A percentile compares a stretch with the other conserved stretches of the same genome.
These are phyloP conservation scores for Colletotrichum gigasporum DNA, from an alignment of 2,329 filamentous ascomycete genomes.

Conservation along the genomic window DNA sequence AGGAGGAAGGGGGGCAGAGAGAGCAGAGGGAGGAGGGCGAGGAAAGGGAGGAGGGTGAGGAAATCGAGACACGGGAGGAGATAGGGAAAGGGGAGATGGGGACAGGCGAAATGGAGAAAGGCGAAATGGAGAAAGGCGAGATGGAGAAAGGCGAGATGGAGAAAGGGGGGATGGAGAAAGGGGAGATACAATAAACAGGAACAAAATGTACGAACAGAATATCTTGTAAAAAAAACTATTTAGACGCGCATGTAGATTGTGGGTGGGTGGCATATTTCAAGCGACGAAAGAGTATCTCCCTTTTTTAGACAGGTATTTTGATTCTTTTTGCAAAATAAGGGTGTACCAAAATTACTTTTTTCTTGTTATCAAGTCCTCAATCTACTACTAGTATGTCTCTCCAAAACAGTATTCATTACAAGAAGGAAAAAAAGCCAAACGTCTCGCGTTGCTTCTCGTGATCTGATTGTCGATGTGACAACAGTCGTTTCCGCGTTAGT, in stretches of 20 bases:
- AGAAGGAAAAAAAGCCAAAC: background rate
- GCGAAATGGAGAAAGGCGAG: no score
- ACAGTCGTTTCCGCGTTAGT: background rate
- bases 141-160: no score
- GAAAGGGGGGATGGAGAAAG: background rate
- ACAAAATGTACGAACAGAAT: slow-evolving; percentile 1
- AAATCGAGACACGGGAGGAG: no score
- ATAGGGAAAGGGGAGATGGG: no score
- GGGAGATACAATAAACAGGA: background rate
- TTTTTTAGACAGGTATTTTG: background rate
- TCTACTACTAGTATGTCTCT: background rate
- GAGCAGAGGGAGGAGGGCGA: no score
- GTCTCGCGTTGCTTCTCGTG: background rate
- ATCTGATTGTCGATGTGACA: no score
- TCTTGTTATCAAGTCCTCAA: background rate
- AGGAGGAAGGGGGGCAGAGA: no score
- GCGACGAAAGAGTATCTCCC: no score
- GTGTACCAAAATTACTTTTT: background rate
- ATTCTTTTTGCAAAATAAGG: background rate
- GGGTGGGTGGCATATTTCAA: background rate
- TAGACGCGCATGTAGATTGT: background rate
- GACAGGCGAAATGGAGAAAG: no score
- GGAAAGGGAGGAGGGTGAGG: no score
- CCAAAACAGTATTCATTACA: background rate
- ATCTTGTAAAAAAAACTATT: background rate